Conservation (phyloP, 2,329 filamentous ascomycete genomes). For the Fusarium acutatum region DNA sequence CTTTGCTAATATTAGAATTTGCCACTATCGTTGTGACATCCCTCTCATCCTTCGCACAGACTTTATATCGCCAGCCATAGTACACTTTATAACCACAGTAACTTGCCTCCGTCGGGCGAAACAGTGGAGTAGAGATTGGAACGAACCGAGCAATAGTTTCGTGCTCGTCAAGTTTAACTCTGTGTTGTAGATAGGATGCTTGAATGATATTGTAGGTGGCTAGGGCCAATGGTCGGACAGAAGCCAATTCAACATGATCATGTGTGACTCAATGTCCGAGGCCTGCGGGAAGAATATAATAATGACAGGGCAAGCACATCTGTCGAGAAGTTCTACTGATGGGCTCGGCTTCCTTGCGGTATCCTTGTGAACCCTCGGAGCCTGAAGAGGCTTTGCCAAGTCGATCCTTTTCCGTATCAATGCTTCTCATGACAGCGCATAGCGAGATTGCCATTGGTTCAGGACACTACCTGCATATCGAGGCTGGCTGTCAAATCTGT, state of each 20-base stretch:
- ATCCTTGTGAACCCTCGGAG: neutral
- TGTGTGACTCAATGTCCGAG: neutral
- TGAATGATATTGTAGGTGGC: neutral
- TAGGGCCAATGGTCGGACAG: neutral
- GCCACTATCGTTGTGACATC: constrained; percentile 31
- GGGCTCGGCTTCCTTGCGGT: neutral
- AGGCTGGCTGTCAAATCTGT: constrained; percentile 19
- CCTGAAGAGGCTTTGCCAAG: neutral
- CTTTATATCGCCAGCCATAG: constrained; percentile 3
- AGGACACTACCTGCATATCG: constrained; percentile 33
- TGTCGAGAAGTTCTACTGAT: neutral
- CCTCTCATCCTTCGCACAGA: constrained; percentile 14
- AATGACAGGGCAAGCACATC: neutral
- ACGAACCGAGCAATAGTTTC: neutral
- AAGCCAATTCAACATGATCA: neutral
- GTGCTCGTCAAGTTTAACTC: neutral
- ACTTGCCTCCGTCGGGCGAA: neutral
- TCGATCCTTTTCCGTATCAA: neutral
- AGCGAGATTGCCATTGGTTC: neutral
- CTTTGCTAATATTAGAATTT: constrained; percentile 26
- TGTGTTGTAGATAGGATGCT: neutral
- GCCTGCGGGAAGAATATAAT: neutral
- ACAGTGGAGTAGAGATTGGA: neutral
- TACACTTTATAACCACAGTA: constrained; percentile 5
- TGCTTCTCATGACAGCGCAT: neutral